phyloP scores from a whole-genome alignment of 2,329 filamentous ascomycete genomes.

The Aspergillus uvarum region DNA sequence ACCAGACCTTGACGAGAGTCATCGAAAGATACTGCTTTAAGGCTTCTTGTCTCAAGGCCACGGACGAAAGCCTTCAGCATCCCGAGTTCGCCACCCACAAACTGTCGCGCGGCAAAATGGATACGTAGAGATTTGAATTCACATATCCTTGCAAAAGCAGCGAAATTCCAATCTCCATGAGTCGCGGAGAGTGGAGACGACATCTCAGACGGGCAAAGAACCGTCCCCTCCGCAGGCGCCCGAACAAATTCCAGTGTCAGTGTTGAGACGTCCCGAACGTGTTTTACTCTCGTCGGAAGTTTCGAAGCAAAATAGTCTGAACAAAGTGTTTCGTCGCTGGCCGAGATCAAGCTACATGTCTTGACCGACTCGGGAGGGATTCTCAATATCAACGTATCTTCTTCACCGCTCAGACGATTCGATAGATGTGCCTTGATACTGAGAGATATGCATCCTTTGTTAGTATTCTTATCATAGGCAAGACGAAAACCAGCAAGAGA shows the following conservation, averaged over 20 bases:
- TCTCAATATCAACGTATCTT: conserved; percentile 18
- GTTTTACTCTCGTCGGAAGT: conserved; percentile 13
- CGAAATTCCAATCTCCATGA: conserved; percentile 12
- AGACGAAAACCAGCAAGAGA: conserved; percentile 18
- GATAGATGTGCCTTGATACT: conserved; percentile 14
- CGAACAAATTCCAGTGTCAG: conserved; percentile 13
- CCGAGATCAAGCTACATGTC: conserved; percentile 15
- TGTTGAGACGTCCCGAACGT: conserved; percentile 17
- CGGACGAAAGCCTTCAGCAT: conserved; percentile 13
- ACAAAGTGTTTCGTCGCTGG: conserved; percentile 17
- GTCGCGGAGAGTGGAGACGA: conserved; percentile 13
- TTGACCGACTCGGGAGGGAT: conserved; percentile 16
- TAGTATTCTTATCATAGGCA: conserved; percentile 15
- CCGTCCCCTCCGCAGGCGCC: conserved; percentile 9
- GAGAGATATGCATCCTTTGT: conserved; percentile 22
- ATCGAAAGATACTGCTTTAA: conserved; percentile 14
- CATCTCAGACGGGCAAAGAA: conserved; percentile 17
- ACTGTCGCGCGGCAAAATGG: conserved; percentile 18
- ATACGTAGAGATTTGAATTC: conserved; percentile 17
- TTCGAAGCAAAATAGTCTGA: conserved; percentile 12
- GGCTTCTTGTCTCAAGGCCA: conserved; percentile 13
- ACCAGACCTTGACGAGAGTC: conserved; percentile 17
- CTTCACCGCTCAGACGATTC: conserved; percentile 13
- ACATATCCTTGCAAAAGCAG: conserved; percentile 19
- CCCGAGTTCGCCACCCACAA: conserved; percentile 16